These are phyloP conservation scores for Ceratobasidium sp. DNA, from an alignment of 1,284 basidiomycete genomes.

Conservation along the genomic window DNA sequence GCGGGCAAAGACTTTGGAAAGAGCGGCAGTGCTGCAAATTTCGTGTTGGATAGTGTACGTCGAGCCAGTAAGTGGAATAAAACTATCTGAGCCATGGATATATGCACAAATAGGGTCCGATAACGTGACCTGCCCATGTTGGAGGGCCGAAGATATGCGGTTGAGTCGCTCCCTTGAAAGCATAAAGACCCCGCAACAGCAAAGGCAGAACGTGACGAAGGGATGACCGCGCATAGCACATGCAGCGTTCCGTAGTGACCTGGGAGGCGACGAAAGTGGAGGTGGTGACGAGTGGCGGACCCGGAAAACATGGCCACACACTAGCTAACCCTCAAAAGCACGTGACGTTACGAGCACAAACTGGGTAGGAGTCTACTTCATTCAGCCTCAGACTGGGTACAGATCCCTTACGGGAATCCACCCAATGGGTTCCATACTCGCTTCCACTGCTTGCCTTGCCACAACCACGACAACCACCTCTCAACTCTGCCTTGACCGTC, in stretches of 20 bases:
- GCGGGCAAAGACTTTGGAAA: background rate
- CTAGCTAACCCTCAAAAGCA: background rate
- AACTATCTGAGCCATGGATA: background rate
- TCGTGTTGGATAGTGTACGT: conserved; percentile 11
- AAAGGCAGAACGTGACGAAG: background rate
- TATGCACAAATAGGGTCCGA: conserved; percentile 2
- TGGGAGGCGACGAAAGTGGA: background rate
- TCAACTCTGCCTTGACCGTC: too few species aligned
- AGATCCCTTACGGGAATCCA: too few species aligned
- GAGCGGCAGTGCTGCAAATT: background rate
- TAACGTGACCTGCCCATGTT: background rate
- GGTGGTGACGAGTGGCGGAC: conserved; percentile 7
- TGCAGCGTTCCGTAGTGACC: background rate
- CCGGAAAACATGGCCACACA: conserved; percentile 13
- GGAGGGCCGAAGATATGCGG: background rate
- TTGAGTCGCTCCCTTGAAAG: background rate
- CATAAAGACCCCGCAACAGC: too few species aligned
- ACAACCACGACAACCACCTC: too few species aligned
- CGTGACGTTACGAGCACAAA: background rate
- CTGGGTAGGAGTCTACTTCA: conserved; percentile 2
- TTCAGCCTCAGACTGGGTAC: too few species aligned
- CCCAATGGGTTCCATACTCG: too few species aligned
- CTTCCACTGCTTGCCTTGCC: too few species aligned
- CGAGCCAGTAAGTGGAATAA: background rate
- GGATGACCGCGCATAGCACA: background rate